A percentile compares a stretch with the other conserved stretches of the same genome.
phyloP scores from a whole-genome alignment of 1,139 yeast genomes.

The Kurtzmaniella quercitrusa region DNA sequence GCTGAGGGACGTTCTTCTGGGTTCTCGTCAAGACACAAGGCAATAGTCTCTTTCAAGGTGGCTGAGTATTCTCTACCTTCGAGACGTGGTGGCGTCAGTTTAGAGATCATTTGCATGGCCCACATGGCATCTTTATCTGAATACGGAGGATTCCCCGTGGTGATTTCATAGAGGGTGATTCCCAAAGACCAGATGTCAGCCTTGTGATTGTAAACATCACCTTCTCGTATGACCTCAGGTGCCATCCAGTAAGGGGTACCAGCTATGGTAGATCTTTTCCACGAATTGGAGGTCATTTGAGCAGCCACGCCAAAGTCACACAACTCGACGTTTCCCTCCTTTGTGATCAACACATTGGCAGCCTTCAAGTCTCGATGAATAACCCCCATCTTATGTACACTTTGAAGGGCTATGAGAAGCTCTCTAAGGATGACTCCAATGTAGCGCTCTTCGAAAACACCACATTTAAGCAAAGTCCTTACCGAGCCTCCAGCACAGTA shows the following conservation, averaged over 20 bases:
- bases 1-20: slow-evolving; percentile 88
- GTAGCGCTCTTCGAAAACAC: slow-evolving; percentile 80
- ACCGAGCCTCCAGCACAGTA: slow-evolving; percentile 96
- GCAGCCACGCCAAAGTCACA: slow-evolving; percentile 99
- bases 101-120: slow-evolving; percentile 91
- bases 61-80: slow-evolving; percentile 86
- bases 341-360: slow-evolving; percentile 85
- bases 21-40: slow-evolving; percentile 88
- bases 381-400: slow-evolving; percentile 84
- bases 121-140: slow-evolving; percentile 92
- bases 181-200: slow-evolving; percentile 96
- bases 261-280: slow-evolving; percentile 90
- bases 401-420: slow-evolving; percentile 67
- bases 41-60: slow-evolving; percentile 79
- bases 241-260: slow-evolving; percentile 99
- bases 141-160: slow-evolving; percentile 97
- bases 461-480: slow-evolving; percentile 82
- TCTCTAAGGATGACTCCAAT: slow-evolving; percentile 82
- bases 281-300: slow-evolving; percentile 70
- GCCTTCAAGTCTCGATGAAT: slow-evolving; percentile 96
- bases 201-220: slow-evolving; percentile 76
- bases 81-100: slow-evolving; percentile 88
- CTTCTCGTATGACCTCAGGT: slow-evolving; percentile 95
- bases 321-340: slow-evolving; percentile 83
- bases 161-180: slow-evolving; percentile 87